Evolutionary conservation across 305 asterid genomes (phyloP), one percentile per base, ranked within the genome.

Genomic region (Solanum hybrid): DNA sequence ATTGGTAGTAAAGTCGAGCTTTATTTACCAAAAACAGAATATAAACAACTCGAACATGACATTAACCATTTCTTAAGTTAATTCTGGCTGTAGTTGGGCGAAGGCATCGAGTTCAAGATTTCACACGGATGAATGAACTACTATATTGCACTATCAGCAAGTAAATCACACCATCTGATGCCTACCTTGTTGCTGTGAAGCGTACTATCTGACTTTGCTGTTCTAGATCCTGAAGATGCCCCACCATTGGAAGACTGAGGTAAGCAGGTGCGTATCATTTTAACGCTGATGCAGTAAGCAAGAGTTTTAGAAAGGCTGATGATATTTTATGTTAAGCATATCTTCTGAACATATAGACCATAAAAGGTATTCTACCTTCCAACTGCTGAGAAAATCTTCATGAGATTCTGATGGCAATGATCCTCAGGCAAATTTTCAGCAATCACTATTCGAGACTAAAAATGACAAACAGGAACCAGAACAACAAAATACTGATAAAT

Each of bases 351-450:
- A 82, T 27, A 46, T 31, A 17, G 72, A 82, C 27, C 14, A 46
- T 46, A 46, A 42, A 27, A 82, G 20, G 6, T 14, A 42, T 46
- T 76, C 71, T 94, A 96, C 99, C 99, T 96, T 92, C 98, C 99
- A 46, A 96, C 94, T 7, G 98, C 91, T 69, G 98, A 95, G 93
- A 97, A 96, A 88, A 95, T 92, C 92, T 93, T 97, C 98, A 95
- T 92, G 88, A 97, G 97, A 89, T 94, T 96, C 93, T 97, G 99
- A 87, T 97, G 99, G 89, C 96, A 95, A 89, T 96, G 99, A 91
- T 97, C 98, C 92, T 95, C 98, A 0, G 99, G 98, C 89, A 97
- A 91, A 89, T 97, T 97, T 90, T 97, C 99, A 84, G 98, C 98
- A 90, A 97, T 89, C 89, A 97, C 90, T 88, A 97, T 96, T 75